Conservation (phyloP, 2,329 filamentous ascomycete species). For the Colletotrichum sp. region DNA sequence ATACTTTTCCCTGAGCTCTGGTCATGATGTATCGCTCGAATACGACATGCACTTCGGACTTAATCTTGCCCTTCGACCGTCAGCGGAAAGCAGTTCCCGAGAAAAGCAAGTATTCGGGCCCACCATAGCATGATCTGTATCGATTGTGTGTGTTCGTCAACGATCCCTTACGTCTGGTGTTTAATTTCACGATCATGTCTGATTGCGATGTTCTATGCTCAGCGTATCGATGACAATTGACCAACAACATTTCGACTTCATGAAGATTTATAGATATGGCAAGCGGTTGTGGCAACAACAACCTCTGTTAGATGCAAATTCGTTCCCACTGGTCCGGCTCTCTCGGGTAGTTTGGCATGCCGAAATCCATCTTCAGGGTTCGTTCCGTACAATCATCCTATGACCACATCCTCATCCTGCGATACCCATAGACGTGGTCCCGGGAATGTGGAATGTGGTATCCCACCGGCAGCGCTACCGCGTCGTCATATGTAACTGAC, state of each 20-base stretch:
- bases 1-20: background rate
- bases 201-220: background rate
- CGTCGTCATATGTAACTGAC: background rate
- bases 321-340: background rate
- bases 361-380: background rate
- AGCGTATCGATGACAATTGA: background rate
- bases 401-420: background rate
- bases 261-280: background rate
- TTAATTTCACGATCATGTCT: background rate
- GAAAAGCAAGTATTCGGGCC: background rate
- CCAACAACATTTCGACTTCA: background rate
- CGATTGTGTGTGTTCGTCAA: background rate
- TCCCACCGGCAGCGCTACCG: background rate
- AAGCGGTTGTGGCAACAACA: background rate
- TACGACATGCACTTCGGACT: background rate
- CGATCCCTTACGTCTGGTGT: background rate
- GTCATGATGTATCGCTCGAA: background rate
- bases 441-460: background rate
- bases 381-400: background rate
- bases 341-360: background rate
- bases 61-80: background rate
- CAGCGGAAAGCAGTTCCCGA: background rate
- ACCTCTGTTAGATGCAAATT: background rate
- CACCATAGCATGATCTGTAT: background rate
- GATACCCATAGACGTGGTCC: background rate